phyloP scores from a whole-genome alignment of 139 green algal genomes.

The Micractinium sp. region DNA sequence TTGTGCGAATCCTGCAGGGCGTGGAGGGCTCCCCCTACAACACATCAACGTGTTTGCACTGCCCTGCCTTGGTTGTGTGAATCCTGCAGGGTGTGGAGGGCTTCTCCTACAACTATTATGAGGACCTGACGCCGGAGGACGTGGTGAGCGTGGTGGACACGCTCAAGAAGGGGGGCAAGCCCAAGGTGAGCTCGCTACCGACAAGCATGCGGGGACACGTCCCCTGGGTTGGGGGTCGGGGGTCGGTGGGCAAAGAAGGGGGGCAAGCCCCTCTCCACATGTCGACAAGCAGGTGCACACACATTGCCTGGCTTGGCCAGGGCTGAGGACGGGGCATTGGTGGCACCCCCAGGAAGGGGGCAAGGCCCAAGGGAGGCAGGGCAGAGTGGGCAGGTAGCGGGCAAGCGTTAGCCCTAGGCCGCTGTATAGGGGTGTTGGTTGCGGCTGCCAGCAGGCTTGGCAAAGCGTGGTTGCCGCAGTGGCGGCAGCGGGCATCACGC shows the following conservation, averaged over 20 bases:
- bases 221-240: no score
- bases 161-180: constrained; percentile 78
- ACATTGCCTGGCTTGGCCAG: no score
- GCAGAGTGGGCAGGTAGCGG: no score
- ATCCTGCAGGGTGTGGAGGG: constrained; percentile 68
- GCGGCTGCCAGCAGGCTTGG: background rate
- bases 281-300: no score
- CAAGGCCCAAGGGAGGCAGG: no score
- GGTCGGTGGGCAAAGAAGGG: no score
- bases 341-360: no score
- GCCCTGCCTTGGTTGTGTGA: no score
- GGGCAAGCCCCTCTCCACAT: no score
- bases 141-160: constrained; percentile 81
- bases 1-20: constrained; percentile 39
- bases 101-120: constrained; percentile 94
- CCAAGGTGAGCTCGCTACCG: constrained; percentile 40
- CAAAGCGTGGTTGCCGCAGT: background rate
- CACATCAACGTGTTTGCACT: background rate
- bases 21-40: constrained; percentile 82
- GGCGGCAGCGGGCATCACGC: background rate
- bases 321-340: no score
- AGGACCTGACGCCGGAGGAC: constrained; percentile 93
- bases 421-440: background rate
- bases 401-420: no score
- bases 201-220: no score